Base-by-base conservation (phyloP, 1,139 yeast genomes). In the Casaregolazyma suthepensis region DNA sequence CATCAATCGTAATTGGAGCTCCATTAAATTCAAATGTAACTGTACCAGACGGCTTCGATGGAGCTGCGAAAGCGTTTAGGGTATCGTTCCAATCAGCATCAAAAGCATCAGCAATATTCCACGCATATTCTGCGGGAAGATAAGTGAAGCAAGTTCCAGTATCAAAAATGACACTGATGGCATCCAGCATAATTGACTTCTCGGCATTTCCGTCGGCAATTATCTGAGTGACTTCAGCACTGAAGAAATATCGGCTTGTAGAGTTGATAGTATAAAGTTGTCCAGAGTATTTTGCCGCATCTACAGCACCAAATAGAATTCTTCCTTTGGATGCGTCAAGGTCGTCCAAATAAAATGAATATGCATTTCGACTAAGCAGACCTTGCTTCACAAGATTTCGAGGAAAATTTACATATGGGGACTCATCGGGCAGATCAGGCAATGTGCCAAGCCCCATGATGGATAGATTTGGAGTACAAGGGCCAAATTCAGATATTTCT, bases 271-370 rank as follows among this genome's bases (percentile, higher is more conserved):
- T 61, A 52, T 56, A 59, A 13, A 81, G 71, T 7, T 70, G 62
- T 0, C 85, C 86, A 0, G 68, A 50, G 63, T 74, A 80, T 63
- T 79, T 79, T 37, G 77, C 71, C 48, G 71, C 69, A 65, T 82
- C 87, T 9, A 81, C 70, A 5, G 82, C 87, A 7, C 87, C 87
- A 64, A 82, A 80, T 50, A 82, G 66, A 26, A 82, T 61, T 17
- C 72, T 63, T 1, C 87, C 87, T 1, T 69, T 54, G n/a, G 66
- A 57, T 1, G 77, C 65, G 15, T 68, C 68, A 35, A 69, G 59
- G 45, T 73, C 68, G 54, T 75, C 72, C 58, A 82, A 72, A 63
- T 74, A 81, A 54, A 82, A 67, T 6, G 85, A 80, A 66, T 78
- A 82, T 10, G 79, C 78, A 44, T 65, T 70, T 53, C 72, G 71